phyloP scores from a whole-genome alignment of 768 basidiomycete species.

The Wakefieldia striispora region DNA sequence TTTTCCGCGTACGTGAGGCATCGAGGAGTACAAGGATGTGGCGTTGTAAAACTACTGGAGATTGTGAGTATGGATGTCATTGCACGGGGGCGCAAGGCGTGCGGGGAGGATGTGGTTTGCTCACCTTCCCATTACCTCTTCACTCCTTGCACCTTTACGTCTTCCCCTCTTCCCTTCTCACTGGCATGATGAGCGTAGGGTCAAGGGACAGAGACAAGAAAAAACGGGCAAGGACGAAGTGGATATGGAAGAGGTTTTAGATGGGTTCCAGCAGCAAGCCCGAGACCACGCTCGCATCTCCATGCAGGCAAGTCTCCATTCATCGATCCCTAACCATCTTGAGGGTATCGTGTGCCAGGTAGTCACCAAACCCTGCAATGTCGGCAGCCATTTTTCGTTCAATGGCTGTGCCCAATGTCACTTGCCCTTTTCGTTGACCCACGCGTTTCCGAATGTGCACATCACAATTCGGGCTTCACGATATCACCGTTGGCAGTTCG shows the following conservation, averaged over 20 bases:
- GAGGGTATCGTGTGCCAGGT: too few species aligned
- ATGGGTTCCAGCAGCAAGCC: slow-evolving; percentile 56
- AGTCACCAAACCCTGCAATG: too few species aligned
- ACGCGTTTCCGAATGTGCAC: too few species aligned
- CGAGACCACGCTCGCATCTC: slow-evolving; percentile 72
- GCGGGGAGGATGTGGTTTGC: not conserved
- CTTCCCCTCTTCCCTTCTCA: not conserved
- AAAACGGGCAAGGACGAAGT: slow-evolving; percentile 37
- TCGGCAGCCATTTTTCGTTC: too few species aligned
- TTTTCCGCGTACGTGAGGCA: slow-evolving; percentile 59
- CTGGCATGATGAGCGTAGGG: slow-evolving; percentile 27
- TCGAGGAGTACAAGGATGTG: slow-evolving; percentile 74
- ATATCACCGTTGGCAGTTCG: too few species aligned
- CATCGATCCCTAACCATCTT: not conserved
- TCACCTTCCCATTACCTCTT: too few species aligned
- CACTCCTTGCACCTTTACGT: too few species aligned
- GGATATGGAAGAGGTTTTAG: slow-evolving; percentile 62
- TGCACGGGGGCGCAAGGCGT: not conserved
- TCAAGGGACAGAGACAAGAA: slow-evolving; percentile 37
- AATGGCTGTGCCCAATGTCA: too few species aligned
- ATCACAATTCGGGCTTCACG: too few species aligned
- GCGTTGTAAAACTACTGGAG: slow-evolving; percentile 60
- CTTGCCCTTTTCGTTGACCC: too few species aligned
- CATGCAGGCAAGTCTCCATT: slow-evolving; percentile 50
- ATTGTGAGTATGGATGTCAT: slow-evolving; percentile 47